Evolutionary conservation across 257 asterid genomes (phyloP), one percentile per base, ranked within the genome.

Genomic region (Primulina eburnea): DNA sequence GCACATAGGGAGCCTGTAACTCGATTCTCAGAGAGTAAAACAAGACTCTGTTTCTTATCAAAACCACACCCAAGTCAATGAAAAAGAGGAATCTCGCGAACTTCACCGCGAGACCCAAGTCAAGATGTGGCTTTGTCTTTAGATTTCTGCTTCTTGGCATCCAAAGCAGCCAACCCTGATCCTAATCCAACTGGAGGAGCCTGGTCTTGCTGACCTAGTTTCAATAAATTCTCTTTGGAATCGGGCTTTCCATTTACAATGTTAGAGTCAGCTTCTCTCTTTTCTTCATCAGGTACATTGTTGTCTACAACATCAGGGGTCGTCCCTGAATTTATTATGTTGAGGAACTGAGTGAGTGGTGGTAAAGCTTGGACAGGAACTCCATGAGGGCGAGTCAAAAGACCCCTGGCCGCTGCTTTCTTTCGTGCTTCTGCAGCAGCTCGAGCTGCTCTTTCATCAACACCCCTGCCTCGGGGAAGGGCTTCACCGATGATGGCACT

Each of bases 351-450:
- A 34, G 87, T 71, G 4, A 86, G 81, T 4, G 96, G 85, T 1
- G 92, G 92, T 60, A 87, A 20, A 71, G 86, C 85, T 61, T 78
- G 86, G 35, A 79, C 86, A 7, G 95, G 88, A 67, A 81, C 87
- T 40, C 86, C 92, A 16, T 82, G 95, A 14, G 87, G 96, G 52
- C 90, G 96, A 37, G 80, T 78, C 69, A 79, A 67, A 57, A 89
- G 87, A 71, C 97, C 97, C 76, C 84, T 85, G 8, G 97, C 99
- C 24, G 97, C 97, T 55, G 97, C 97, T 79, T 91, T 94, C 79
- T 89, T 90, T 57, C 96, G 79, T 57, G 73, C 86, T 71, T 90
- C 98, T 4, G 91, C 98, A 55, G 97, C 84, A 61, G 98, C 97
- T 47, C 86, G 82, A 32, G 92, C 97, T 38, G 89, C 96, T 79